phyloP scores from a whole-genome alignment of 139 green algal genomes.

The Coelastrella sp. region DNA sequence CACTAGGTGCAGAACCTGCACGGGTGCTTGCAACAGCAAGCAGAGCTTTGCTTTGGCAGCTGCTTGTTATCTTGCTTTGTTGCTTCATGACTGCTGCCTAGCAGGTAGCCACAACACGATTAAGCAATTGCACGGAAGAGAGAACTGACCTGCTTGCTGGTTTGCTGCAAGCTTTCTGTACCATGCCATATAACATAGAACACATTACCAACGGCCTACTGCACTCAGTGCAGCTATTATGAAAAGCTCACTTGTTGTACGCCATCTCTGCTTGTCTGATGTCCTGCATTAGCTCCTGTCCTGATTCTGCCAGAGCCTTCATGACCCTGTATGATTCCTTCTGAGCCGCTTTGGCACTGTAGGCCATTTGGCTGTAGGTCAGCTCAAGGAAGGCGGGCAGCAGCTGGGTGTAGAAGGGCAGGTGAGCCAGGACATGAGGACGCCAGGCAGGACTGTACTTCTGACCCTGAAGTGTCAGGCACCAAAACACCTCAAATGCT shows the following conservation, averaged over 20 bases:
- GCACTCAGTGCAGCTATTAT: too few relatives aligned
- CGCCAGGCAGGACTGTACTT: constrained; percentile 74
- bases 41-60: too few relatives aligned
- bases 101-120: too few relatives aligned
- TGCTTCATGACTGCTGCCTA: too few relatives aligned
- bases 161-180: too few relatives aligned
- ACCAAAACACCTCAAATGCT: too few relatives aligned
- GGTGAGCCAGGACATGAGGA: constrained; percentile 77
- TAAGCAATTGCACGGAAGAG: too few relatives aligned
- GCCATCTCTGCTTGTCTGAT: constrained; percentile 64
- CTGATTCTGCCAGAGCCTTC: constrained; percentile 42
- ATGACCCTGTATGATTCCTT: constrained; percentile 34
- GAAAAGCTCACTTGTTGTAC: constrained; percentile 33
- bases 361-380: constrained; percentile 34
- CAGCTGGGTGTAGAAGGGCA: constrained; percentile 85
- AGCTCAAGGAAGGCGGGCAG: constrained; percentile 81
- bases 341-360: neutral
- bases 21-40: too few relatives aligned
- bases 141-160: too few relatives aligned
- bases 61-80: too few relatives aligned
- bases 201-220: too few relatives aligned
- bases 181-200: too few relatives aligned
- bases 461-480: neutral
- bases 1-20: neutral
- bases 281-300: constrained; percentile 52